These are phyloP conservation scores for Adansonia madagascariensis DNA, from an alignment of 441 rosid genomes.

Conservation along the genomic window DNA sequence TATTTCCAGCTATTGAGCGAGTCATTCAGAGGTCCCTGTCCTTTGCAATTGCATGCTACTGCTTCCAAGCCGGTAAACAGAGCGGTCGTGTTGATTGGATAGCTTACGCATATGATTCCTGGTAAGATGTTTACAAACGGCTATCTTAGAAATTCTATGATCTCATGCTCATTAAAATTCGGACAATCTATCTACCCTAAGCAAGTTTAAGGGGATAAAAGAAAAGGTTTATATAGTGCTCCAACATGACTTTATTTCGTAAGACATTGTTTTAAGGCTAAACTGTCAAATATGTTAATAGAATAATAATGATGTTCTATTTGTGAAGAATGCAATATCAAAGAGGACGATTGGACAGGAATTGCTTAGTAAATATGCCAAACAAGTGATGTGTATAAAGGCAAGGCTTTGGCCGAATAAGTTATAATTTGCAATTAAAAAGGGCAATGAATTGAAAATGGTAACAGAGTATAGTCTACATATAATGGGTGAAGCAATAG, in stretches of 20 bases:
- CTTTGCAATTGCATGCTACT: conserved; percentile 19
- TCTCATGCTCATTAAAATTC: no score
- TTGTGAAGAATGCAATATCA: background rate
- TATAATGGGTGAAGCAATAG: background rate
- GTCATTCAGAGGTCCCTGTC: conserved; percentile 10
- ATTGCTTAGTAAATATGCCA: background rate
- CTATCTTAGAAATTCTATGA: no score
- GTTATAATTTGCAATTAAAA: background rate
- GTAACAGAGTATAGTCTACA: background rate
- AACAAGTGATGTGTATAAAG: background rate
- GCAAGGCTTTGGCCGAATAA: background rate
- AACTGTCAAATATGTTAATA: background rate
- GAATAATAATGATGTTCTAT: conserved; percentile 8
- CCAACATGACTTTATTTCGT: conserved; percentile 5
- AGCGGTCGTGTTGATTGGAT: conserved; percentile 20
- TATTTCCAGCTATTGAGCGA: conserved; percentile 2
- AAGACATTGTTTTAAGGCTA: background rate
- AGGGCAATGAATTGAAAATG: background rate
- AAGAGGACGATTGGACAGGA: background rate
- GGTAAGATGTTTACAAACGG: no score
- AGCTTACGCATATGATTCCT: background rate
- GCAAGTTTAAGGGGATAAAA: conserved; percentile 3
- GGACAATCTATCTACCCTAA: background rate
- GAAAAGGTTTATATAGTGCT: background rate
- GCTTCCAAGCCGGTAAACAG: conserved; percentile 12